Evolutionary conservation across 192 early-diverging fungal genomes (phyloP).

Genomic region (Paraglomus brasilianum): DNA sequence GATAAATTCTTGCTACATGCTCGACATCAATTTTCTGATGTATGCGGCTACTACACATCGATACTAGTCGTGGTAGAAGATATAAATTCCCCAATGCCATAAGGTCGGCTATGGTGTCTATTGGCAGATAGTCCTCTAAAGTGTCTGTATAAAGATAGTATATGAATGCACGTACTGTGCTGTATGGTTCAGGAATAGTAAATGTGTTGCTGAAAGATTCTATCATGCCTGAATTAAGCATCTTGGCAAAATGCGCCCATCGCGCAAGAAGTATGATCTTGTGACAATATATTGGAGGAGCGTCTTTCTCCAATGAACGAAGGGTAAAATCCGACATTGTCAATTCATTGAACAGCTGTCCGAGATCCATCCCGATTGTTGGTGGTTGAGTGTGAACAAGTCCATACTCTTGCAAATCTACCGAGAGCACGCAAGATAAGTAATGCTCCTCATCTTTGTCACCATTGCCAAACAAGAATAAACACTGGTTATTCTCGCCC

Average conservation of each 20-base stretch:
- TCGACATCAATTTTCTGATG: slow-evolving; percentile 51
- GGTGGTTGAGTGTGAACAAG: slow-evolving; percentile 50
- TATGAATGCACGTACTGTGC: slow-evolving; percentile 53
- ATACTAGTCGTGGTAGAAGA: slow-evolving; percentile 50
- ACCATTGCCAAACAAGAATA: slow-evolving; percentile 57
- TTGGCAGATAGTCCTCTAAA: slow-evolving; percentile 38
- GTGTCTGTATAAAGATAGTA: slow-evolving; percentile 60
- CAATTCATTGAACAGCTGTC: slow-evolving; percentile 44
- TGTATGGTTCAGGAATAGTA: slow-evolving; percentile 52
- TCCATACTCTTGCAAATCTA: slow-evolving; percentile 61
- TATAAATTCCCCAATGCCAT: slow-evolving; percentile 63
- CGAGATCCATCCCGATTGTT: slow-evolving; percentile 49
- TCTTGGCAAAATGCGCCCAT: slow-evolving; percentile 62
- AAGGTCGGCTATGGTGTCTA: slow-evolving; percentile 50
- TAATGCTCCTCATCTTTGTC: slow-evolving; percentile 61
- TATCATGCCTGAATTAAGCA: slow-evolving; percentile 54
- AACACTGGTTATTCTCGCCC: slow-evolving; percentile 46
- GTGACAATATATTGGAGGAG: slow-evolving; percentile 54
- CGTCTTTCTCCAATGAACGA: slow-evolving; percentile 37
- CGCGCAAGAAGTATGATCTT: slow-evolving; percentile 57
- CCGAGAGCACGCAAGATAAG: slow-evolving; percentile 47
- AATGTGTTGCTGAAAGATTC: slow-evolving; percentile 50
- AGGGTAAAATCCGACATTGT: slow-evolving; percentile 50
- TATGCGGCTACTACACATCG: slow-evolving; percentile 48
- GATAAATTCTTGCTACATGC: slow-evolving; percentile 56